These are phyloP conservation scores for Rhytidiadelphus loreus DNA, from an alignment of 225 moss, liverwort and hornwort genomes.

Conservation along the genomic window DNA sequence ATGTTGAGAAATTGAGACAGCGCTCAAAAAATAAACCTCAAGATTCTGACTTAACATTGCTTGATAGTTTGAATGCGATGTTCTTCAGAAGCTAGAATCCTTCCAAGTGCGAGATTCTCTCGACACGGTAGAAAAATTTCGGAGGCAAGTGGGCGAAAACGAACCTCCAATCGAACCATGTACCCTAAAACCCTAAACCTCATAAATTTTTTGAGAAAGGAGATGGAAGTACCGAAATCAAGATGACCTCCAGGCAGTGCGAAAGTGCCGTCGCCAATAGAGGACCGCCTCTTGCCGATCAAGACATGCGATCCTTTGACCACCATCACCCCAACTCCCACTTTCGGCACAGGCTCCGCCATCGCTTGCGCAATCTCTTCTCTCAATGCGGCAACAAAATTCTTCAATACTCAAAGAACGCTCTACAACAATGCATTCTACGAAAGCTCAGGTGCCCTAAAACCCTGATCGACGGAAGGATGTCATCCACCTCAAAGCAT, in stretches of 20 bases:
- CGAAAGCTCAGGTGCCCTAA: background rate
- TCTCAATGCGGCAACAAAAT: background rate
- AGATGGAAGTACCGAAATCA: slow-evolving; percentile 47
- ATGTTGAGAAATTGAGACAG: background rate
- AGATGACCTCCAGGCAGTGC: slow-evolving; percentile 82
- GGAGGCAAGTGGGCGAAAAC: background rate
- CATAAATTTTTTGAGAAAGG: background rate
- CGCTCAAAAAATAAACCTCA: background rate
- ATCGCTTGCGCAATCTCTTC: background rate
- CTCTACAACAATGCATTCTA: background rate
- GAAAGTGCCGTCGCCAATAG: slow-evolving; percentile 44
- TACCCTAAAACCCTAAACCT: background rate
- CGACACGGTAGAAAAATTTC: background rate
- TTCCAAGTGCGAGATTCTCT: background rate
- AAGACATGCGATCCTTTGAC: slow-evolving; percentile 40
- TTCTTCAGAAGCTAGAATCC: background rate
- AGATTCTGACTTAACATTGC: background rate
- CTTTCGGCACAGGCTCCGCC: slow-evolving; percentile 39
- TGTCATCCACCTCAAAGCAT: slow-evolving; percentile 8
- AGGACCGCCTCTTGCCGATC: slow-evolving; percentile 61
- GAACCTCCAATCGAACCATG: background rate
- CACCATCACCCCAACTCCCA: slow-evolving; percentile 75
- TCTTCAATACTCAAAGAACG: background rate
- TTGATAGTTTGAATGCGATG: background rate
- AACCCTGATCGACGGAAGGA: background rate